Base-by-base conservation (phyloP, 1,139 yeast genomes). In the Geotrichum bryndzae region DNA sequence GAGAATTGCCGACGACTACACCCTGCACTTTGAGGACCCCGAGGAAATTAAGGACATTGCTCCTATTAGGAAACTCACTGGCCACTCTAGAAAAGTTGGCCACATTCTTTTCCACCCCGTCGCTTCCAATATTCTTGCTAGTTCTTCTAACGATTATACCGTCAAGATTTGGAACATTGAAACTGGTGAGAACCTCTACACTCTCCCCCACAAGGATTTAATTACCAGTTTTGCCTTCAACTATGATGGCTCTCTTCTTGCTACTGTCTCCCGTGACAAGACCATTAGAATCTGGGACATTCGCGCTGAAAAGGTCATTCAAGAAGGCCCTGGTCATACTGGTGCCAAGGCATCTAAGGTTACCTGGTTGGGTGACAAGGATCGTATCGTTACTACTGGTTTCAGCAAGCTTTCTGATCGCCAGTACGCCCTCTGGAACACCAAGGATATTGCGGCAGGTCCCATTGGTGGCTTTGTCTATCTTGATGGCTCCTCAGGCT, bases 51-150 rank as follows among this genome's bases (percentile, higher is more conserved):
- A 80, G 67, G 96, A 90, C 72, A 76, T 90, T 58, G 77, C 79
- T 60, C 98, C 99, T 5, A 73, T 78, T 38, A 87, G 85, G 67
- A 79, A 84, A 54, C 80, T 92, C 67, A 72, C 84, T 46, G 98
- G 98, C n/a, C 99, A 94, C 73, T 80, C 87, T 56, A 84, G 96
- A 71, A 94, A 94, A 74, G 97, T 94, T 46, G 98, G 98, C n/a
- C 96, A 90, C 70, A 86, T 95, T 48, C 80, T 82, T 66, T 94
- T 83, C 79, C 96, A 91, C 73, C 99, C 99, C 6, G 84, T 88
- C 59, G 98, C 96, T 35, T 82, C 83, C 68, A 83, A 90, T 73
- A 86, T 94, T 22, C 79, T 95, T 64, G 98, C 97, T 1, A 88
- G 97, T 1, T 84, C 96, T 13, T 90, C 97, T 0, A 82, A 90